phyloP scores from a whole-genome alignment of 2,329 filamentous ascomycete species.

The Diaporthe capsici region DNA sequence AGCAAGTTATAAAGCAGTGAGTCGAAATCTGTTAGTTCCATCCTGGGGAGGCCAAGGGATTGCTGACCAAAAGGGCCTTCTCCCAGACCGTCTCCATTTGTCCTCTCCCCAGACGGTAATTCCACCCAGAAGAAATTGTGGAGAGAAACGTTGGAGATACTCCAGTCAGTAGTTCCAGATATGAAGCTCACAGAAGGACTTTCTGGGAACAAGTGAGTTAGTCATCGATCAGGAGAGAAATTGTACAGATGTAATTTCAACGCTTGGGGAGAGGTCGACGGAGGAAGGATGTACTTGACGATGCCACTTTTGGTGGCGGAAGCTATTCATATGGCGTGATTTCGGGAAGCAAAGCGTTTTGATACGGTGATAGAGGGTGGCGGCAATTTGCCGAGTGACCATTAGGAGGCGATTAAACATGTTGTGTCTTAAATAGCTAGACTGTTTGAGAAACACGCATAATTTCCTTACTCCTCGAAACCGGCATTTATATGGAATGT shows the following conservation, averaged over 20 bases:
- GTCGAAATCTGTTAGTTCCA: too few relatives aligned
- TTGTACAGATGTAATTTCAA: not conserved
- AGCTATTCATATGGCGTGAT: not conserved
- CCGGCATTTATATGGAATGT: too few relatives aligned
- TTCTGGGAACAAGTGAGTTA: not conserved
- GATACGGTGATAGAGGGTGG: not conserved
- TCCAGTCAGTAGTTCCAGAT: not conserved
- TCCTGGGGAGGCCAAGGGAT: too few relatives aligned
- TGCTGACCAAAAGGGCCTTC: not conserved
- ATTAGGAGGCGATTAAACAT: not conserved
- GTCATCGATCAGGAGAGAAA: not conserved
- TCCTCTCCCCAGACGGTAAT: not conserved
- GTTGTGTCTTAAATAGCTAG: not conserved
- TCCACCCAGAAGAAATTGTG: not conserved
- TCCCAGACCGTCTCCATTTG: not conserved
- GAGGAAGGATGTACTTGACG: not conserved
- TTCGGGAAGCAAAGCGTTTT: not conserved
- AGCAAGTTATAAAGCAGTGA: too few relatives aligned
- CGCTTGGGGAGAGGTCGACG: not conserved
- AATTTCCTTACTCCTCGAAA: too few relatives aligned
- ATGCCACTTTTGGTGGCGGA: not conserved
- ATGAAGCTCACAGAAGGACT: not conserved
- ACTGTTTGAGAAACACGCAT: not conserved
- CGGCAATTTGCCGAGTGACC: not conserved
- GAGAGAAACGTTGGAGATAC: not conserved